These are phyloP conservation scores for Vickermania spadyakhi DNA, from an alignment of 208 protist genomes.

Conservation along the genomic window DNA sequence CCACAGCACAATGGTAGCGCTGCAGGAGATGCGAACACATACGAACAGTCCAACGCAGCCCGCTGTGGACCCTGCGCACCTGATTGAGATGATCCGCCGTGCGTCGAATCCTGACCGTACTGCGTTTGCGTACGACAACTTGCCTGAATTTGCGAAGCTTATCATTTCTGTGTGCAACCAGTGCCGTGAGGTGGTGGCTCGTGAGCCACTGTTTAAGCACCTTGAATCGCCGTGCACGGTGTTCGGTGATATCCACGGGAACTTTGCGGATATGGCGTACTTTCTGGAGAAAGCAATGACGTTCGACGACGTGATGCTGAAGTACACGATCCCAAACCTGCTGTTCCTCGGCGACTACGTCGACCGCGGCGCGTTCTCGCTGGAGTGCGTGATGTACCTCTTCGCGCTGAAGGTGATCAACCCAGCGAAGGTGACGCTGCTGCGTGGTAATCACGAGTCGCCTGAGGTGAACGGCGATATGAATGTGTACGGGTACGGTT, in stretches of 20 bases:
- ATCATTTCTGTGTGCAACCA: conserved; percentile 79
- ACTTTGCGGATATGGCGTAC: conserved; percentile 89
- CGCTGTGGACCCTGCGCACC: conserved; percentile 63
- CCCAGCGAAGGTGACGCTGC: conserved; percentile 84
- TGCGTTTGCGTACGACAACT: conserved; percentile 75
- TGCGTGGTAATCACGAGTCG: conserved; percentile 91
- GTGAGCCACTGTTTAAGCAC: conserved; percentile 82
- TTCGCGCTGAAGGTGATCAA: conserved; percentile 85
- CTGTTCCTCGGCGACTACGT: conserved; percentile 99
- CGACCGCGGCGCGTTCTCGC: conserved; percentile 91
- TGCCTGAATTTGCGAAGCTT: conserved; percentile 78
- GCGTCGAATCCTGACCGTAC: conserved; percentile 63
- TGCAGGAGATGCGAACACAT: conserved; percentile 84
- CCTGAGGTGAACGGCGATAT: conserved; percentile 90
- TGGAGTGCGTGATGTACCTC: conserved; percentile 87
- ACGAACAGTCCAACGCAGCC: conserved; percentile 83
- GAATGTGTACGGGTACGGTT: conserved; percentile 88
- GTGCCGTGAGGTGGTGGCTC: conserved; percentile 76
- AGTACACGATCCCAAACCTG: conserved; percentile 88
- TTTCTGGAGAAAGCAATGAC: conserved; percentile 84
- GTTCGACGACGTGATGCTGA: conserved; percentile 87
- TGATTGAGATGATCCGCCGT: conserved; percentile 80
- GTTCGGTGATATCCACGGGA: conserved; percentile 92
- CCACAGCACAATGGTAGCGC: conserved; percentile 84
- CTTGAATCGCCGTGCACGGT: conserved; percentile 86